Evolutionary conservation across 192 early-diverging fungal genomes (phyloP).

Genomic region (Backusella tuberculispora): DNA sequence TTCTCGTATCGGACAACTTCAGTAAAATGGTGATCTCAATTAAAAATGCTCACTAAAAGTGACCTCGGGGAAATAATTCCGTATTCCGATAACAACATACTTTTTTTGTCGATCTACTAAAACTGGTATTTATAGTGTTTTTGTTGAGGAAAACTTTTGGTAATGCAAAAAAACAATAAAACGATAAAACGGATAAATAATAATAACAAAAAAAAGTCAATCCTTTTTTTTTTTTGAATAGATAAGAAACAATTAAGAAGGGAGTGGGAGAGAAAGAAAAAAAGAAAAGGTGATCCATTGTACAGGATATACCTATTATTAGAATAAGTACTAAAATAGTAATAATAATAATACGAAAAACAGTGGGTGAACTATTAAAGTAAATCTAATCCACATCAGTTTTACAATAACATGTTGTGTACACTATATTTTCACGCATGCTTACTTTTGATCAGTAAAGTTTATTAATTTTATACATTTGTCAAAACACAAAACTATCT

Average conservation of each 20-base stretch:
- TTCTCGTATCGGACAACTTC: neutral
- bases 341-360: neutral
- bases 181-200: neutral
- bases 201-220: neutral
- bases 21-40: neutral
- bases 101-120: neutral
- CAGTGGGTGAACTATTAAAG: neutral
- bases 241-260: no score
- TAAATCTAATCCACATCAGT: no score
- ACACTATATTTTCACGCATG: no score
- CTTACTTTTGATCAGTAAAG: no score
- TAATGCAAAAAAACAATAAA: neutral
- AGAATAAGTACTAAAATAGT: neutral
- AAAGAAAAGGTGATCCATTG: neutral
- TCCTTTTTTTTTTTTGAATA: neutral
- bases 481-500: no score
- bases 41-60: neutral
- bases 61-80: neutral
- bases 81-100: slow-evolving; percentile 3
- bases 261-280: neutral
- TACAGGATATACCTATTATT: neutral
- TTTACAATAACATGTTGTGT: no score
- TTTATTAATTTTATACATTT: no score
- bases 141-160: neutral
- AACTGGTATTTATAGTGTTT: neutral